A percentile compares a stretch with the other conserved stretches of the same genome.
These are phyloP conservation scores for Blepharisma stoltei DNA, from an alignment of 73 alveolate species.

Conservation along the genomic window DNA sequence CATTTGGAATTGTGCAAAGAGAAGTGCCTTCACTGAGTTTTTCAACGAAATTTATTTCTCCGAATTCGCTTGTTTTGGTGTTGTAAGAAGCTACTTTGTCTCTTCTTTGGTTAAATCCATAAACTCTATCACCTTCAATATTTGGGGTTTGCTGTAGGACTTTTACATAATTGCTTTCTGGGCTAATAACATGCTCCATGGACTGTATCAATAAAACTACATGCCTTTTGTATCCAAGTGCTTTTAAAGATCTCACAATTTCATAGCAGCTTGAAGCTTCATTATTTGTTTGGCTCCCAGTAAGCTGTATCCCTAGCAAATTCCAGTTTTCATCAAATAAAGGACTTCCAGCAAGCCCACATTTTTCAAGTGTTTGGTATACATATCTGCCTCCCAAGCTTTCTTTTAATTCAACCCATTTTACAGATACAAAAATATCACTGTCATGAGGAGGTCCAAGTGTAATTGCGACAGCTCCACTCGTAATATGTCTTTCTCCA, in stretches of 20 bases:
- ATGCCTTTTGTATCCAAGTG: background rate
- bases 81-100: background rate
- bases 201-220: background rate
- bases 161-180: background rate
- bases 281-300: background rate
- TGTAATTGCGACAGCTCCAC: background rate
- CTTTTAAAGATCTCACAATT: background rate
- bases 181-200: background rate
- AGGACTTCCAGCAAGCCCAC: slow-evolving; percentile 11
- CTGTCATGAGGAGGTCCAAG: background rate
- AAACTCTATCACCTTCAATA: background rate
- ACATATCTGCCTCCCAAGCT: background rate
- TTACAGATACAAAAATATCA: background rate
- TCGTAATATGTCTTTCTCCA: background rate
- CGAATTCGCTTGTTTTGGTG: background rate
- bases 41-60: background rate
- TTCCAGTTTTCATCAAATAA: background rate
- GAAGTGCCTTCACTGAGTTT: slow-evolving; percentile 10
- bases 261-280: background rate
- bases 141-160: background rate
- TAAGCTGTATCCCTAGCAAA: background rate
- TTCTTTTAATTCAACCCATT: background rate
- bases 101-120: background rate
- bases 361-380: background rate
- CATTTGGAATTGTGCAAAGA: background rate